Evolutionary conservation across 495 filamentous ascomycete species (phyloP).

Genomic region (Umbilicaria muhlenbergii): DNA sequence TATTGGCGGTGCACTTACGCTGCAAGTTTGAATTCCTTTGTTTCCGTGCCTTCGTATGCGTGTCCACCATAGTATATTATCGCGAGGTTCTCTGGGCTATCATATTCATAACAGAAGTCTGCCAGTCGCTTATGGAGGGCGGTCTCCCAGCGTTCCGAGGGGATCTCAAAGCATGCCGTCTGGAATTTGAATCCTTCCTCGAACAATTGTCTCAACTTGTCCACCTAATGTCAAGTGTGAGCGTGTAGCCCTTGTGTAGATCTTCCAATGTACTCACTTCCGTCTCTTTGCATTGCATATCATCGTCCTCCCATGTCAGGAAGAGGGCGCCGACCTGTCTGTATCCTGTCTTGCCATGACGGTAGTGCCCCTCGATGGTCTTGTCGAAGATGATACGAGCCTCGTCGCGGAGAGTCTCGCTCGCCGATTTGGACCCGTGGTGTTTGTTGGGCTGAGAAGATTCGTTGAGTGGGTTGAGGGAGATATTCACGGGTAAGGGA

Average conservation of each 20-base stretch:
- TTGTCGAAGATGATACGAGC: constrained; percentile 11
- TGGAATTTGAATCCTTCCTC: constrained; percentile 9
- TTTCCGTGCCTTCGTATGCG: constrained; percentile 8
- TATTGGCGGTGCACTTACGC: constrained; percentile 7
- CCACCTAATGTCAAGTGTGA: constrained; percentile 5
- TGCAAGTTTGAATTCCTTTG: constrained; percentile 10
- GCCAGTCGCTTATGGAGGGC: constrained; percentile 9
- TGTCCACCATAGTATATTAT: constrained; percentile 18
- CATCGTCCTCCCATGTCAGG: constrained; percentile 38
- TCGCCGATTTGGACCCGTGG: neutral
- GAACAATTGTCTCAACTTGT: constrained; percentile 8
- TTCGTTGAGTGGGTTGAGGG: no score
- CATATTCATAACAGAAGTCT: constrained; percentile 11
- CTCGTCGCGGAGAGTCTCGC: constrained; percentile 5
- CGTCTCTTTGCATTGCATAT: constrained; percentile 24
- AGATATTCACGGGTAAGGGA: no score
- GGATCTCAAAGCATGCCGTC: constrained; percentile 12
- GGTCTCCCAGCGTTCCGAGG: constrained; percentile 8
- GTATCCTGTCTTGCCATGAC: constrained; percentile 21
- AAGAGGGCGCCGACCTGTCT: constrained; percentile 33
- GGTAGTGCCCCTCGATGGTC: constrained; percentile 12
- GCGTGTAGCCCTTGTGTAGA: neutral
- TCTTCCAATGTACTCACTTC: constrained; percentile 1
- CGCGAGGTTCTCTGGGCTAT: constrained; percentile 10
- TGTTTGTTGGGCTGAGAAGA: neutral